Base-by-base conservation (phyloP, 1,139 yeast genomes). In the Nakaseomyces nivariensis region DNA sequence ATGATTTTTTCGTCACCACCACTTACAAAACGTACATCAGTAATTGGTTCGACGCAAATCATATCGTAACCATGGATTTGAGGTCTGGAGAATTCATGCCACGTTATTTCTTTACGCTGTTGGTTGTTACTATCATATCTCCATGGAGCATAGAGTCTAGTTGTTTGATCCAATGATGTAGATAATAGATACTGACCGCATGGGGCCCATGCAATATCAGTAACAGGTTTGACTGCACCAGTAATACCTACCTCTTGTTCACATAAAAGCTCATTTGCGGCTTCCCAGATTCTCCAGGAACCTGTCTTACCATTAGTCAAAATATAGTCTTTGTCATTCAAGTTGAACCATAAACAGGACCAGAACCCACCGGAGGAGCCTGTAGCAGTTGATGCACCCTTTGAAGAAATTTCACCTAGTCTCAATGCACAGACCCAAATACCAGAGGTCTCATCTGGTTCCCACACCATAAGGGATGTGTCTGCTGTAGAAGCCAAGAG, bases 301-400 rank as follows among this genome's bases (percentile, higher is more conserved):
- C 99, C 98, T 1, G 97, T 88, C 60, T 83, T 86, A 54, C 97
- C 96, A 59, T 85, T 80, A 4, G 97, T 84, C 45, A 87, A 69
- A 25, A 89, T 80, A 55, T 74, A 76, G 54, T 79, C 79, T 17
- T 56, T 58, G 1, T 66, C 63, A 1, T 67, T 65, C 37, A 75
- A 70, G 8, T 72, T 64, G 48, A 85, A 78, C 97, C 97, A 92
- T 33, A 83, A 62, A 48, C 94, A 84, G 1, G 87, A 78, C 96
- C 96, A 92, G 65, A 94, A 90, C 3, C 98, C 98, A 56, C 98
- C 98, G 2, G 96, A 81, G 0, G 98, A 86, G 9, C 99, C 99
- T 0, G 98, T 92, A 3, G 98, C 98, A 0, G 98, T 90, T 4
- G 95, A 85, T 0, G 98, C 96, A 58, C 99, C 99, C 67, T 92